Percentiles rank a stretch among this genome's conserved stretches.
Conservation (phyloP, 768 basidiomycete species). For the Leccinum subgranulosum region DNA sequence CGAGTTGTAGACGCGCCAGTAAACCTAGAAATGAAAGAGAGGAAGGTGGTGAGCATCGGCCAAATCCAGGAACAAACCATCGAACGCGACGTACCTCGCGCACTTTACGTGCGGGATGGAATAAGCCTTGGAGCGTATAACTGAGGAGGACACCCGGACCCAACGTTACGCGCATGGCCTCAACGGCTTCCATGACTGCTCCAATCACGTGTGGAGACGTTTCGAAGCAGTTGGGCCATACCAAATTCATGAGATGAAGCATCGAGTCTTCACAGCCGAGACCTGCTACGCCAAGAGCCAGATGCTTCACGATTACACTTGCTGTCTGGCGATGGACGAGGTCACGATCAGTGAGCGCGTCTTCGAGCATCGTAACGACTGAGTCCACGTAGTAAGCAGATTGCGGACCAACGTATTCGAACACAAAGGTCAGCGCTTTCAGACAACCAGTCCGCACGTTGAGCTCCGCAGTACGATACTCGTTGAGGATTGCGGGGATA, state of each 20-base stretch:
- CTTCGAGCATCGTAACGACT: conserved; percentile 96
- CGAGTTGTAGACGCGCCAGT: conserved; percentile 96
- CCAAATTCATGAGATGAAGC: conserved; percentile 95
- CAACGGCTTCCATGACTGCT: conserved; percentile 96
- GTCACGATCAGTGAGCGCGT: conserved; percentile 96
- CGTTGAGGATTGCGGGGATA: conserved; percentile 97
- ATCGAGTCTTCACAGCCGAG: conserved; percentile 98
- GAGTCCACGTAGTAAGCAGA: conserved; percentile 97
- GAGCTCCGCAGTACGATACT: conserved; percentile 96
- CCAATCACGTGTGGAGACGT: conserved; percentile 98
- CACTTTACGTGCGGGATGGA: conserved; percentile 96
- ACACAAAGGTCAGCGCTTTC: conserved; percentile 97
- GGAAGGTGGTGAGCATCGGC: background rate
- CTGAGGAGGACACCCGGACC: conserved; percentile 91
- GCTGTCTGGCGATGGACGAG: conserved; percentile 98
- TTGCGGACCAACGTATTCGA: conserved; percentile 97
- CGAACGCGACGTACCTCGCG: conserved; percentile 66
- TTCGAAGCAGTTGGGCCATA: conserved; percentile 99
- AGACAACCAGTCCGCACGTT: conserved; percentile 99
- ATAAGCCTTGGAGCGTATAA: conserved; percentile 92
- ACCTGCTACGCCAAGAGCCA: conserved; percentile 95
- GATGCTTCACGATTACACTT: conserved; percentile 96
- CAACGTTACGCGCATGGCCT: conserved; percentile 94
- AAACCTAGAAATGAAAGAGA: conserved; percentile 41
- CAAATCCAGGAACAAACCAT: background rate